These are phyloP conservation scores for Rhizoclosmatium globosum DNA, from an alignment of 192 early-diverging fungal species.

Conservation along the genomic window DNA sequence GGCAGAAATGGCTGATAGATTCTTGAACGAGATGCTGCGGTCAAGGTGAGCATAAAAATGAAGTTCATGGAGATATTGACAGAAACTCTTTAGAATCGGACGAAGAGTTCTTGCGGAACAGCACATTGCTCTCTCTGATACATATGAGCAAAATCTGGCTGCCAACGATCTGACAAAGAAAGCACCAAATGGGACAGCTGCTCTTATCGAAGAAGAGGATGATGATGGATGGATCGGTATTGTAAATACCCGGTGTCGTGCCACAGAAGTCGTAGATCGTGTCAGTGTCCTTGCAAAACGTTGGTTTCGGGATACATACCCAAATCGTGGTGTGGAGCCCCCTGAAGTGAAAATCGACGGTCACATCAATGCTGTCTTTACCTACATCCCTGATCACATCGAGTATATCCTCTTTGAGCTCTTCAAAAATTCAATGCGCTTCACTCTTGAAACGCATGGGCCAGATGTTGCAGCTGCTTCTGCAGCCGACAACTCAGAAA, in stretches of 20 bases:
- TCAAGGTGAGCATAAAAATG: slow-evolving; percentile 48
- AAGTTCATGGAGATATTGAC: slow-evolving; percentile 9
- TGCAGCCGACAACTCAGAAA: background rate
- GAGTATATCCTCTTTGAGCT: slow-evolving; percentile 95
- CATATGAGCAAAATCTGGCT: slow-evolving; percentile 38
- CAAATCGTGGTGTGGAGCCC: slow-evolving; percentile 52
- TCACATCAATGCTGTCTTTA: slow-evolving; percentile 75
- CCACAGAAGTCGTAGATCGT: slow-evolving; percentile 60
- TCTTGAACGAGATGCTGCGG: slow-evolving; percentile 90
- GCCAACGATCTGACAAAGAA: background rate
- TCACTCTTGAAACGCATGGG: slow-evolving; percentile 68
- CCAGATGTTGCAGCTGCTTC: background rate
- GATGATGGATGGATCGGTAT: slow-evolving; percentile 70
- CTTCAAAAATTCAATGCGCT: slow-evolving; percentile 84
- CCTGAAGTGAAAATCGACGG: slow-evolving; percentile 84
- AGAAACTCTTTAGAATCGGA: slow-evolving; percentile 73
- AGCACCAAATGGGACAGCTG: background rate
- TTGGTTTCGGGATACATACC: slow-evolving; percentile 59
- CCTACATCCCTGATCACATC: slow-evolving; percentile 95
- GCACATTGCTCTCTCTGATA: slow-evolving; percentile 79
- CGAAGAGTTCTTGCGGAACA: slow-evolving; percentile 92
- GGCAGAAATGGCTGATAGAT: slow-evolving; percentile 73
- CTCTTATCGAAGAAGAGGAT: slow-evolving; percentile 56
- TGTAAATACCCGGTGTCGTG: slow-evolving; percentile 71
- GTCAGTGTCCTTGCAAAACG: slow-evolving; percentile 42